Percentiles rank a stretch among this genome's conserved stretches.
Conservation (phyloP, 1,284 basidiomycete species). For the Neolentinus lepideus region DNA sequence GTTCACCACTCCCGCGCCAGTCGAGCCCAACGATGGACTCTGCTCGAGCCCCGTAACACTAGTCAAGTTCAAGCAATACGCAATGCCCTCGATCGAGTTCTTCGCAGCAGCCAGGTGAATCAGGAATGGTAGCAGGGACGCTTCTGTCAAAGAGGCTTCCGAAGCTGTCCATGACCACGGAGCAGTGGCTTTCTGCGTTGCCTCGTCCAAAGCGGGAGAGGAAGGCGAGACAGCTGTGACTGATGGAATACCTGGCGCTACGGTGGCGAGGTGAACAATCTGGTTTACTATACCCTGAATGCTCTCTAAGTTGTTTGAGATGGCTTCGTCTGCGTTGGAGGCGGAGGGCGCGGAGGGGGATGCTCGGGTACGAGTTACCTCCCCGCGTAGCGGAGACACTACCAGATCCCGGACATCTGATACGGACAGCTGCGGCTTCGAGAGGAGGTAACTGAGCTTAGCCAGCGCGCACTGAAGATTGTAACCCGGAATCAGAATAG, state of each 20-base stretch:
- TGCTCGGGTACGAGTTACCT: conserved; percentile 56
- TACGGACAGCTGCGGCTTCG: conserved; percentile 70
- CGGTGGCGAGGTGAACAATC: conserved; percentile 45
- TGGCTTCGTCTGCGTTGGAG: conserved; percentile 6
- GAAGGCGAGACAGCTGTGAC: conserved; percentile 34
- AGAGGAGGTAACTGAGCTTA: conserved; percentile 85
- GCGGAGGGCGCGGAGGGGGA: conserved; percentile 21
- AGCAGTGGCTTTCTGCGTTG: conserved; percentile 47
- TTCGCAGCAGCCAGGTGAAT: conserved; percentile 71
- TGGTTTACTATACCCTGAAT: conserved; percentile 61
- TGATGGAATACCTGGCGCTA: conserved; percentile 7
- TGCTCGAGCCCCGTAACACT: conserved; percentile 5
- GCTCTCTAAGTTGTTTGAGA: conserved; percentile 47
- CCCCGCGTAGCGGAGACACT: conserved; percentile 76
- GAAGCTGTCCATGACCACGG: conserved; percentile 73
- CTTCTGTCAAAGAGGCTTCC: conserved; percentile 61
- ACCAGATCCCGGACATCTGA: conserved; percentile 74
- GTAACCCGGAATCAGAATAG: conserved; percentile 5
- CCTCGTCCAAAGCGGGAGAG: conserved; percentile 17
- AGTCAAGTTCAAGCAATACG: conserved; percentile 44
- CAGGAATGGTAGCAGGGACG: conserved; percentile 65
- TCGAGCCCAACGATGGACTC: conserved; percentile 22
- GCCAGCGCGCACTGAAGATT: conserved; percentile 69
- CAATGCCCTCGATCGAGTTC: conserved; percentile 56
- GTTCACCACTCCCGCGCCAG: conserved; percentile 55